Percentiles rank a stretch among this genome's conserved stretches.
Conservation (phyloP, 2,329 filamentous ascomycete species). For the Ascochyta rabiei region DNA sequence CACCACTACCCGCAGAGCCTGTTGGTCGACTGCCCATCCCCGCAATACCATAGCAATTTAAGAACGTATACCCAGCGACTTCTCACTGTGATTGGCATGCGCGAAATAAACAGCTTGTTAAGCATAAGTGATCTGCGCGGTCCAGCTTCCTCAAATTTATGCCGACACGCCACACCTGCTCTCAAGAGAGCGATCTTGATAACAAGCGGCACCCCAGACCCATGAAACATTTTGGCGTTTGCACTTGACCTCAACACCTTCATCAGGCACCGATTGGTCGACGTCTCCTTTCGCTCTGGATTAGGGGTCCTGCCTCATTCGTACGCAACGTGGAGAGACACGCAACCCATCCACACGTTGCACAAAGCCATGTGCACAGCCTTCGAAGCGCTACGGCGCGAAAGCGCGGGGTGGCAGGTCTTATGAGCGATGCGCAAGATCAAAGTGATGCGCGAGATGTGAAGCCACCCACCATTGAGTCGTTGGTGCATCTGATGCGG, state of each 20-base stretch:
- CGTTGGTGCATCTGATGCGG: slow-evolving; percentile 14
- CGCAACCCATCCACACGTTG: slow-evolving; percentile 9
- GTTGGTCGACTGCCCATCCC: slow-evolving; percentile 7
- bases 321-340: slow-evolving; percentile 13
- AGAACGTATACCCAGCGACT: neutral
- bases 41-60: slow-evolving; percentile 7
- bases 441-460: slow-evolving; percentile 1
- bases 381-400: neutral
- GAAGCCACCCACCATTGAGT: slow-evolving; percentile 7
- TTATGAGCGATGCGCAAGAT: neutral
- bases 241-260: slow-evolving; percentile 6
- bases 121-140: slow-evolving; percentile 13
- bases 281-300: slow-evolving; percentile 7
- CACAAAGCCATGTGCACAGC: slow-evolving; percentile 5
- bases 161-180: slow-evolving; percentile 1
- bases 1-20: neutral
- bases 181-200: slow-evolving; percentile 1
- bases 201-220: neutral
- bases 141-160: slow-evolving; percentile 16
- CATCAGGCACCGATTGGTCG: slow-evolving; percentile 14
- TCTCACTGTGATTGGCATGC: slow-evolving; percentile 5
- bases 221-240: slow-evolving; percentile 12
- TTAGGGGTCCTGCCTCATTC: neutral
- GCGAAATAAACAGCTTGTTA: neutral
- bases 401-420: neutral